Conservation (phyloP, 139 green algal species). For the Dunaliella primolecta region DNA sequence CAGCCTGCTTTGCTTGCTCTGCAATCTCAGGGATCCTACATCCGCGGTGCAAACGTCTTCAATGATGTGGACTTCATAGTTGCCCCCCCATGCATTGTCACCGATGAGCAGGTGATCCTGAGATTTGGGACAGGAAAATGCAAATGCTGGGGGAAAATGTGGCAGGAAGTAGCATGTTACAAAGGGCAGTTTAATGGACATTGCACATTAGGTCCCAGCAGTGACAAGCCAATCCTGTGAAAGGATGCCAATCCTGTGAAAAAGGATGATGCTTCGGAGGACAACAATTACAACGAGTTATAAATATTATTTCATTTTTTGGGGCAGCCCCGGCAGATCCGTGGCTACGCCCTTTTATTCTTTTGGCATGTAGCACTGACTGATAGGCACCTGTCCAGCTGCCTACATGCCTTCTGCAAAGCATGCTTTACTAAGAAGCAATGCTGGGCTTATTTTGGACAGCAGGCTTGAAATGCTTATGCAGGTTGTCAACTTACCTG, state of each 20-base stretch:
- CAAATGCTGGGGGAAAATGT: not conserved
- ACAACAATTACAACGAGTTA: no score
- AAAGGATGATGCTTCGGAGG: not conserved
- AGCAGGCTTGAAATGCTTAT: no score
- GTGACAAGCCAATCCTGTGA: not conserved
- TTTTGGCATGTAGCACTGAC: no score
- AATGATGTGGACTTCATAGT: not conserved
- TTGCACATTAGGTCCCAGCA: not conserved
- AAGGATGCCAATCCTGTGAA: not conserved
- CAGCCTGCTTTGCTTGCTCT: not conserved
- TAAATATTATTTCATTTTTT: no score
- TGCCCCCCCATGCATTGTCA: not conserved
- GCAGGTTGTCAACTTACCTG: no score
- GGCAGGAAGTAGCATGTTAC: not conserved
- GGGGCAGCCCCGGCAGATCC: no score
- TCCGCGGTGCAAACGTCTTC: not conserved
- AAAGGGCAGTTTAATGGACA: not conserved
- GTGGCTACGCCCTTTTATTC: no score
- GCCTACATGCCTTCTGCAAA: no score
- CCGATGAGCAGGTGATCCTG: not conserved
- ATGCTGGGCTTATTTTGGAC: no score
- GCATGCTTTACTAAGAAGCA: no score
- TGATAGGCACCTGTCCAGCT: no score
- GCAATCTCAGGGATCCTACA: not conserved
- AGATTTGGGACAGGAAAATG: not conserved